Base-by-base conservation (phyloP, 768 basidiomycete species). In the Trametes elegans region DNA sequence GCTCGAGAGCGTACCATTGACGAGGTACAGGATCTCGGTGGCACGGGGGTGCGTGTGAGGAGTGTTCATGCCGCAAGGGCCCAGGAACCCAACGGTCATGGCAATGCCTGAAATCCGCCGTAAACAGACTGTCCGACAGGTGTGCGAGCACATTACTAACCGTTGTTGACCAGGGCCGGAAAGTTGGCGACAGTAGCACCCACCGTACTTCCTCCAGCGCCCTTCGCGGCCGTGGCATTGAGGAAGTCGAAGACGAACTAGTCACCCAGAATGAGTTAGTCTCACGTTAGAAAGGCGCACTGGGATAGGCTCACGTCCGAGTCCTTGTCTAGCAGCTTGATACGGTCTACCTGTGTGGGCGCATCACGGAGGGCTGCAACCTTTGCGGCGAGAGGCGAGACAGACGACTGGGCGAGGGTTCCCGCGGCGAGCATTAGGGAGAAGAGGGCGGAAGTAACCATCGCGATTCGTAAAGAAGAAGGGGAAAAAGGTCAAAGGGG, bases 41-140 rank as follows among this genome's bases (percentile, higher is more conserved):
- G 70, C 71, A 26, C 70, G 70, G 7, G 69, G 70, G 46, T 72
- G 71, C 4, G 63, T 66, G 59, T 73, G 71, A 10, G 71, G 71
- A 8, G 68, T 72, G 65, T 73, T 71, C 67, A 68, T 62, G 7
- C 66, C 68, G 51, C 69, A 70, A 2, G 69, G 68, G 49, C 63
- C 66, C 18, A 69, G 57, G 58, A 60, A 62, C 11, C 68, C 68
- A 24, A 66, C 49, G 29, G 66, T 62, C 59, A 66, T 64, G 9
- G 67, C 64, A 29, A 66, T 55, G 18, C 49, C 62, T 63, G 45
- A 19, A 21, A 35, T 2, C 13, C 18, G 14, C 14, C 11, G 29
- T 46, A 9, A 46, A 11, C 18, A 19, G 13, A 5, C 3, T 14
- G 4, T 8, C 9, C 8, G 16, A 2, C 7, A 19, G 21, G 5